Conservation (phyloP, 352 stramenopile species). For the Pythium myriotylum region DNA sequence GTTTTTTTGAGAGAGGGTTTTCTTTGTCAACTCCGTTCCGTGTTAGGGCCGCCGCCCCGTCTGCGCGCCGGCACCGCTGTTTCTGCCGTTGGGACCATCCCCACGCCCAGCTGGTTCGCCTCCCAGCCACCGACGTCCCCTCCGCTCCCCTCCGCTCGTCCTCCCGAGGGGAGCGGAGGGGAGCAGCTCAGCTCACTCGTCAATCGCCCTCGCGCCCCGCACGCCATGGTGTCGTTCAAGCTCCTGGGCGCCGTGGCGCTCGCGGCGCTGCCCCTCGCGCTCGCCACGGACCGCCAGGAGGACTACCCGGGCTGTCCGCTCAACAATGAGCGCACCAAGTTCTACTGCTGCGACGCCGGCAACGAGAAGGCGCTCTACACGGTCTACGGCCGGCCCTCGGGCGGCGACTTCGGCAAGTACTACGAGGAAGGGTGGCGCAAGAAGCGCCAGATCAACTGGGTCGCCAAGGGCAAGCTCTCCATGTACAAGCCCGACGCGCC, state of each 20-base stretch:
- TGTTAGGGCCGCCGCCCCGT: not conserved
- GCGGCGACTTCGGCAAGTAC: constrained; percentile 45
- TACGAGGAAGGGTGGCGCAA: constrained; percentile 74
- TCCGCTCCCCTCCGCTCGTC: not conserved
- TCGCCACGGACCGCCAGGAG: constrained; percentile 47
- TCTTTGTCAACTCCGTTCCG: not conserved
- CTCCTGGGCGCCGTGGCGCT: constrained; percentile 10
- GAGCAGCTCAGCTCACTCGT: too few species aligned
- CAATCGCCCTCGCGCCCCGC: constrained; percentile 10
- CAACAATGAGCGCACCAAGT: constrained; percentile 50
- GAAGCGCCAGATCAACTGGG: constrained; percentile 67
- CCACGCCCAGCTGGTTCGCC: not conserved
- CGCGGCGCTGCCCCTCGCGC: constrained; percentile 31
- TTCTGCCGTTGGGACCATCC: constrained; percentile 3
- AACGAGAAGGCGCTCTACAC: constrained; percentile 47
- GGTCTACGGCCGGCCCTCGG: constrained; percentile 58
- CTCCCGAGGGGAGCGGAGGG: not conserved
- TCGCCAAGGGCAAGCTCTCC: constrained; percentile 44
- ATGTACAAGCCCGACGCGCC: constrained; percentile 45
- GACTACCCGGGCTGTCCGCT: constrained; percentile 64
- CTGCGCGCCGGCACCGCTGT: not conserved
- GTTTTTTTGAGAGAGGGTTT: not conserved
- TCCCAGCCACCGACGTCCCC: constrained; percentile 1
- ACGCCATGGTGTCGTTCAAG: constrained; percentile 21
- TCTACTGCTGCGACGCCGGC: constrained; percentile 58